Percentiles rank a stretch among this genome's conserved stretches.
Evolutionary conservation across 2,329 filamentous ascomycete species (phyloP).

Genomic region (Penicillium paneum): DNA sequence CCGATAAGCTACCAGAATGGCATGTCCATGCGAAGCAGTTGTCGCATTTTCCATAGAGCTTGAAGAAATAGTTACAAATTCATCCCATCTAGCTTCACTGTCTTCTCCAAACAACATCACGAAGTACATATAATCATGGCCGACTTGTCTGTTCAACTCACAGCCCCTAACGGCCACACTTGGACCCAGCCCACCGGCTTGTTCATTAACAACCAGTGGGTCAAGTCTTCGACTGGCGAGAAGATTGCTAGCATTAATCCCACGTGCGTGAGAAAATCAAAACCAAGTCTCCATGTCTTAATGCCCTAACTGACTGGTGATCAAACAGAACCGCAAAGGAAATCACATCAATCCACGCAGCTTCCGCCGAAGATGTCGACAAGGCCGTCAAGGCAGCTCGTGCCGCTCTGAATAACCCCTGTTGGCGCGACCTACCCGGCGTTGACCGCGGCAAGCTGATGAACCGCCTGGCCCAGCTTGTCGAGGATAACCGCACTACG

Average conservation of each 20-base stretch:
- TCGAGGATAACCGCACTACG: conserved; percentile 59
- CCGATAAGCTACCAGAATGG: background rate
- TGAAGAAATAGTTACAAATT: background rate
- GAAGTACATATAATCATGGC: conserved; percentile 13
- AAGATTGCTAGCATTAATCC: conserved; percentile 39
- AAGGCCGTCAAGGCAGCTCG: conserved; percentile 35
- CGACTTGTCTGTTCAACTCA: conserved; percentile 34
- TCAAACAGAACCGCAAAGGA: conserved; percentile 25
- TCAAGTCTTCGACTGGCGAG: conserved; percentile 36
- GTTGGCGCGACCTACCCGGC: conserved; percentile 27
- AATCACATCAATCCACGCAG: conserved; percentile 33
- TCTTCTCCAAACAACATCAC: conserved; percentile 1
- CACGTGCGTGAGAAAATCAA: conserved; percentile 15
- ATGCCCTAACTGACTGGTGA: background rate
- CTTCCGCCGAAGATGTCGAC: conserved; percentile 33
- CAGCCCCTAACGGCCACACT: conserved; percentile 38
- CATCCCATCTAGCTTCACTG: background rate
- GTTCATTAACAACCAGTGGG: conserved; percentile 48
- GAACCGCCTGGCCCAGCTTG: conserved; percentile 61
- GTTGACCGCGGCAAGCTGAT: conserved; percentile 64
- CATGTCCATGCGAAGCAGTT: conserved; percentile 7
- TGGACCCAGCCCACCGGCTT: conserved; percentile 42
- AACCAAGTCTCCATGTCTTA: background rate
- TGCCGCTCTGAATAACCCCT: conserved; percentile 27
- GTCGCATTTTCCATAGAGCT: background rate